Percentiles rank a stretch among this genome's conserved stretches.
These are phyloP conservation scores for Diplocarpon rosae DNA, from an alignment of 2,329 filamentous ascomycete genomes.

Conservation along the genomic window DNA sequence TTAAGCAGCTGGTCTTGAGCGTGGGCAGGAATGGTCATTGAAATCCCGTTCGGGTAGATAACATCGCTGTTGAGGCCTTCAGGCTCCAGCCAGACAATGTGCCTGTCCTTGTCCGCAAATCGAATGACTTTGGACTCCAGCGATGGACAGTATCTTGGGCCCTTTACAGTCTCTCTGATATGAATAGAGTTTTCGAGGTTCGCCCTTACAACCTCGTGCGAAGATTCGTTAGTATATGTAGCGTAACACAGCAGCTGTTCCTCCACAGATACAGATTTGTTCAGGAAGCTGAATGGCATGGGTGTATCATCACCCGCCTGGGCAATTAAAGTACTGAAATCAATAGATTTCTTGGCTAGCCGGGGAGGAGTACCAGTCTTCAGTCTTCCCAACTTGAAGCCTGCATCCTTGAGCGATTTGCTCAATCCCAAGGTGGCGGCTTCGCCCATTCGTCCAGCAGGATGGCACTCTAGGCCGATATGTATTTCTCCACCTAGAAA, in stretches of 20 bases:
- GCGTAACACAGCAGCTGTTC: conserved; percentile 78
- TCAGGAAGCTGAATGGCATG: conserved; percentile 83
- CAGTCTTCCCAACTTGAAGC: conserved; percentile 77
- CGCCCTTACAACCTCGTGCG: conserved; percentile 72
- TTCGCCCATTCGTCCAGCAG: conserved; percentile 87
- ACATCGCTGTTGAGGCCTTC: conserved; percentile 86
- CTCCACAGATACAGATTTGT: conserved; percentile 64
- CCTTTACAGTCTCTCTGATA: conserved; percentile 89
- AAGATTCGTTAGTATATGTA: conserved; percentile 73
- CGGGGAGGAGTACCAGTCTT: conserved; percentile 95
- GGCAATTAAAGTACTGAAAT: conserved; percentile 59
- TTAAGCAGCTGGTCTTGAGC: conserved; percentile 78
- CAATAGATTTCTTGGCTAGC: conserved; percentile 69
- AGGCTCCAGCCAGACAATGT: conserved; percentile 94
- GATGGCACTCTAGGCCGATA: conserved; percentile 74
- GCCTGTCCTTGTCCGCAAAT: conserved; percentile 67
- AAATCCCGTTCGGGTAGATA: conserved; percentile 93
- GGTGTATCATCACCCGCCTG: conserved; percentile 81
- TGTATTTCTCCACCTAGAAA: conserved; percentile 96
- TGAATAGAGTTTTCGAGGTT: conserved; percentile 96
- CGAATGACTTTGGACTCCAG: conserved; percentile 88
- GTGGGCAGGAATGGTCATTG: conserved; percentile 88
- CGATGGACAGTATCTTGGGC: conserved; percentile 90
- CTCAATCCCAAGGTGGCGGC: conserved; percentile 86
- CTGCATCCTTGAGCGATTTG: conserved; percentile 78